Evolutionary conservation across 2,329 filamentous ascomycete genomes (phyloP).

Genomic region (Cadophora luteo-olivacea): DNA sequence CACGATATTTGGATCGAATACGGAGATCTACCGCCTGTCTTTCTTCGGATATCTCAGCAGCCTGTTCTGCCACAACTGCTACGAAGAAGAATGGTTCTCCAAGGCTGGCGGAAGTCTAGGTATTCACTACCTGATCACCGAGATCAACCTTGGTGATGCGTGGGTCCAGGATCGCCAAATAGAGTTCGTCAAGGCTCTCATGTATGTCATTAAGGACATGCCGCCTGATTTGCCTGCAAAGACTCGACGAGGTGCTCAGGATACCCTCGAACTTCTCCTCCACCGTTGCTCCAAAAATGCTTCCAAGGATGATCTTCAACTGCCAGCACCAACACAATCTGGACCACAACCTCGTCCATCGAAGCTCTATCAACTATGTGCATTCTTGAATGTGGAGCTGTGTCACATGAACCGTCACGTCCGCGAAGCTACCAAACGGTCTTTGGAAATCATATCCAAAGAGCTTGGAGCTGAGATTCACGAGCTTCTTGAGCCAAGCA

Average conservation of each 20-base stretch:
- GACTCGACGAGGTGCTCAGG: conserved; percentile 82
- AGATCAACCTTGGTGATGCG: conserved; percentile 80
- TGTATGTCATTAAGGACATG: conserved; percentile 99
- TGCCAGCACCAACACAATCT: conserved; percentile 56
- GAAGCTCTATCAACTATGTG: conserved; percentile 77
- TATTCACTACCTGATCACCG: conserved; percentile 85
- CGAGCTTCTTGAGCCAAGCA: conserved; percentile 88
- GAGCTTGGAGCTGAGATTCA: conserved; percentile 80
- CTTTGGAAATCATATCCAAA: conserved; percentile 81
- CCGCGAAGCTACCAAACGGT: conserved; percentile 82
- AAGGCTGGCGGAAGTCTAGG: conserved; percentile 93
- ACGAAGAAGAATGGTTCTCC: conserved; percentile 98
- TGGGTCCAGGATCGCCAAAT: conserved; percentile 86
- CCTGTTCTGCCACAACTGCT: conserved; percentile 91
- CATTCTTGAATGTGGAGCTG: conserved; percentile 85
- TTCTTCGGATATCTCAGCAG: conserved; percentile 86
- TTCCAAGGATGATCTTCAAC: conserved; percentile 77
- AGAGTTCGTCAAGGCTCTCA: conserved; percentile 88
- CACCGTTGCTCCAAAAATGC: conserved; percentile 78
- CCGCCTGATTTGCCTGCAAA: conserved; percentile 91
- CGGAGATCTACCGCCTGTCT: conserved; percentile 74
- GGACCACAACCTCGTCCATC: conserved; percentile 65
- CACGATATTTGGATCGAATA: conserved; percentile 79
- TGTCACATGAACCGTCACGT: conserved; percentile 97
- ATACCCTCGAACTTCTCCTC: conserved; percentile 81